Base-by-base conservation (phyloP, 2,329 filamentous ascomycete species). In the Monosporascus sp. region DNA sequence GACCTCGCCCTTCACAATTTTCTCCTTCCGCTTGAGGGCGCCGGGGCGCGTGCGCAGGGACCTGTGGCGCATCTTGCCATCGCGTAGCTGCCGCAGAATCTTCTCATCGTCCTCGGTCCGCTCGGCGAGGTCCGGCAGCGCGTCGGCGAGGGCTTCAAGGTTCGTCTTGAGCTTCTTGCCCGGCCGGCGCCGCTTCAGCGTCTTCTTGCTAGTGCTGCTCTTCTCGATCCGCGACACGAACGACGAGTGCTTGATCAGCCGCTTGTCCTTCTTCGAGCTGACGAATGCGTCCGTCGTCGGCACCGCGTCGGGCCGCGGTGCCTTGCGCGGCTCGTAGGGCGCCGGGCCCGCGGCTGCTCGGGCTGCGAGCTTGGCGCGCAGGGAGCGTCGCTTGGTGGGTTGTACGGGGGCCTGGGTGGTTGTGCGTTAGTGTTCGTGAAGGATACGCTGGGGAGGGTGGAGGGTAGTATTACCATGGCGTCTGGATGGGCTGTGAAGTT, bases 1-100 rank as follows among this genome's bases (percentile, higher is more conserved):
- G 74, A 89, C 87, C 80, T 97, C 93, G 55, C 83, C 77, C 69
- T 77, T 84, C 54, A 96, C 89, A 34, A 97, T 67, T 71, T 81
- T 86, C 73, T 91, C 89, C 73, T 91, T 94, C 66, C 83, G 79
- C 80, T 91, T 95, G 73, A 92, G 79, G 22, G 91, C 90, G 1
- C 93, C 93, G 3, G 85, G 90, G 51, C 85, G 78, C 57, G 82
- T 86, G 71, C 82, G 86, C 64, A 97, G 65, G 56, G 87, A 93
- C 75, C 84, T 87, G 60, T 90, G 87, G 56, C 82, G 78, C 49
- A 94, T 80, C 62, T 86, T 89, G 0, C 83, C 83, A 61, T 83
- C 79, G 11, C 60, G 62, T 58, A 60, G 67, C 62, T 69, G 73
- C 63, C 56, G 68, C 52, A 69, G 70, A 7, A 44, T 31, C 17